Conservation (phyloP, 176 grass and related monocot genomes). For the Melocanna baccifera region DNA sequence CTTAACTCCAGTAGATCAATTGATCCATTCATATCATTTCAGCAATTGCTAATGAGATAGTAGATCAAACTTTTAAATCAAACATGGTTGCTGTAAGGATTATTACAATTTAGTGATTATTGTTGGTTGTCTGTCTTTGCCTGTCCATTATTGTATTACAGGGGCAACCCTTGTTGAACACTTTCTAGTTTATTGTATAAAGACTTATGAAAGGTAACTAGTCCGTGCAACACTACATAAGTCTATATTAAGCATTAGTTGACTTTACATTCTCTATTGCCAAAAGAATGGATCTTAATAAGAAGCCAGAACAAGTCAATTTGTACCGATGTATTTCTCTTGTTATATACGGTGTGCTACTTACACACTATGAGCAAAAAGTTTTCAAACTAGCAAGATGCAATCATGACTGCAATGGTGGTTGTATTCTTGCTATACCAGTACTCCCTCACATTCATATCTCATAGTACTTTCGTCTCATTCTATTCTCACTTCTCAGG, state of each 20-base stretch:
- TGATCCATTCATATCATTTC: neutral
- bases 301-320: neutral
- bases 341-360: neutral
- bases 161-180: neutral
- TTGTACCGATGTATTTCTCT: neutral
- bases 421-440: neutral
- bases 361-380: neutral
- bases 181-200: neutral
- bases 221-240: neutral
- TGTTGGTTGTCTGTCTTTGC: neutral
- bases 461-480: slow-evolving; percentile 9
- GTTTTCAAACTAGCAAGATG: neutral
- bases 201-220: neutral
- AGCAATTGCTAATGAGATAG: neutral
- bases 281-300: neutral
- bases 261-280: neutral
- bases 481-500: slow-evolving; percentile 44
- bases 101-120: neutral
- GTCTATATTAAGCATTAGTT: neutral
- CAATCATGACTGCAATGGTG: neutral
- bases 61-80: neutral
- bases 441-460: slow-evolving; percentile 18
- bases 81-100: neutral
- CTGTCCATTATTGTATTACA: neutral
- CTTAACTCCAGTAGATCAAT: neutral